A percentile compares a stretch with the other conserved stretches of the same genome.
phyloP scores from a whole-genome alignment of 108 stramenopile species.

The Cyclotella baltica region DNA sequence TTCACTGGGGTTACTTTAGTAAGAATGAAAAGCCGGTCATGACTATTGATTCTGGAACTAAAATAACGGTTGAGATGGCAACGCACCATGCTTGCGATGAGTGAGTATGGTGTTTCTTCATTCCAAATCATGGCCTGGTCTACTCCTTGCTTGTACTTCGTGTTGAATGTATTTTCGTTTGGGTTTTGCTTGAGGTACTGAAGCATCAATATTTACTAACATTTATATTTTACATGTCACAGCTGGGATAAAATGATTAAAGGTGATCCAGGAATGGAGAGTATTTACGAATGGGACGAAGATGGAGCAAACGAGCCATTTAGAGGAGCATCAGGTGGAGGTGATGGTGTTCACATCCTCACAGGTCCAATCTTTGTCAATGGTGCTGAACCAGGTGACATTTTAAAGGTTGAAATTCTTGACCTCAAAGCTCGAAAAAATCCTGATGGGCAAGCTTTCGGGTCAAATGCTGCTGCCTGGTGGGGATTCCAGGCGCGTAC shows the following conservation, averaged over 20 bases:
- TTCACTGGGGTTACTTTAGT: slow-evolving; percentile 58
- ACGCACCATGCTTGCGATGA: slow-evolving; percentile 62
- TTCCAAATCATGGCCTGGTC: neutral
- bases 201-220: no score
- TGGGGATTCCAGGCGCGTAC: slow-evolving; percentile 53
- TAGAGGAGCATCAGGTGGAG: slow-evolving; percentile 52
- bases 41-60: slow-evolving; percentile 31
- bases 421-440: slow-evolving; percentile 43
- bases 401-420: slow-evolving; percentile 56
- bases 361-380: slow-evolving; percentile 55
- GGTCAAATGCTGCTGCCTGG: slow-evolving; percentile 56
- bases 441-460: slow-evolving; percentile 45
- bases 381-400: slow-evolving; percentile 48
- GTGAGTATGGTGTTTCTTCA: neutral
- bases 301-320: slow-evolving; percentile 37
- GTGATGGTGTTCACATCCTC: slow-evolving; percentile 47
- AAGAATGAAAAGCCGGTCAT: slow-evolving; percentile 31
- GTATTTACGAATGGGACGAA: slow-evolving; percentile 44
- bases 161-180: neutral
- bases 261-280: slow-evolving; percentile 57
- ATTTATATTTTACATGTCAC: neutral
- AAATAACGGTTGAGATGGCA: slow-evolving; percentile 55
- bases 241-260: slow-evolving; percentile 56
- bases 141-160: neutral
- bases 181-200: no score